These are phyloP conservation scores for Stagonosporopsis chrysanthemi DNA, from an alignment of 2,329 filamentous ascomycete genomes.

Conservation along the genomic window DNA sequence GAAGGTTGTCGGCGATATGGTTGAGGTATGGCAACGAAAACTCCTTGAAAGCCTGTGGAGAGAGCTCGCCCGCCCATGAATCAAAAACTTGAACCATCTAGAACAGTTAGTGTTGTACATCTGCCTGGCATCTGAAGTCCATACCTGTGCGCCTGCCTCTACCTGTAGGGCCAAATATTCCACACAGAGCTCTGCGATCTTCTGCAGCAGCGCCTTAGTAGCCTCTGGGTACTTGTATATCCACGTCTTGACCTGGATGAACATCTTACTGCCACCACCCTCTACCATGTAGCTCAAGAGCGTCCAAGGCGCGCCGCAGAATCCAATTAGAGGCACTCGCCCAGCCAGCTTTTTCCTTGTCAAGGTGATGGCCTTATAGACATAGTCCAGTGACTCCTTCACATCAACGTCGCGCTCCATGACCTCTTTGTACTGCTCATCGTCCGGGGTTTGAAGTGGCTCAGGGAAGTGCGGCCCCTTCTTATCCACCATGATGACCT, in stretches of 20 bases:
- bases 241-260: constrained; percentile 95
- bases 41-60: constrained; percentile 79
- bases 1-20: constrained; percentile 83
- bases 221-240: constrained; percentile 87
- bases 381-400: constrained; percentile 84
- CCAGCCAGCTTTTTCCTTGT: constrained; percentile 88
- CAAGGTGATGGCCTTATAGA: constrained; percentile 93
- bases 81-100: constrained; percentile 95
- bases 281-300: constrained; percentile 99
- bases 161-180: constrained; percentile 95
- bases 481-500: constrained; percentile 97
- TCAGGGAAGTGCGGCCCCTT: constrained; percentile 94
- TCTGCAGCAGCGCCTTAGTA: constrained; percentile 81
- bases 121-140: background rate
- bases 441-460: constrained; percentile 79
- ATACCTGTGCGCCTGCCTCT: constrained; percentile 85
- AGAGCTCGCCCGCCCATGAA: constrained; percentile 95
- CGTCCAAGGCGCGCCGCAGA: constrained; percentile 97
- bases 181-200: constrained; percentile 93
- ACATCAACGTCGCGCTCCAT: constrained; percentile 84
- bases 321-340: constrained; percentile 90
- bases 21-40: constrained; percentile 88
- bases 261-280: constrained; percentile 93
- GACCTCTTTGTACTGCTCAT: constrained; percentile 82
- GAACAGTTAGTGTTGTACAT: constrained; percentile 22